These are phyloP conservation scores for Microsporum audouinii DNA, from an alignment of 2,329 filamentous ascomycete species.

Conservation along the genomic window DNA sequence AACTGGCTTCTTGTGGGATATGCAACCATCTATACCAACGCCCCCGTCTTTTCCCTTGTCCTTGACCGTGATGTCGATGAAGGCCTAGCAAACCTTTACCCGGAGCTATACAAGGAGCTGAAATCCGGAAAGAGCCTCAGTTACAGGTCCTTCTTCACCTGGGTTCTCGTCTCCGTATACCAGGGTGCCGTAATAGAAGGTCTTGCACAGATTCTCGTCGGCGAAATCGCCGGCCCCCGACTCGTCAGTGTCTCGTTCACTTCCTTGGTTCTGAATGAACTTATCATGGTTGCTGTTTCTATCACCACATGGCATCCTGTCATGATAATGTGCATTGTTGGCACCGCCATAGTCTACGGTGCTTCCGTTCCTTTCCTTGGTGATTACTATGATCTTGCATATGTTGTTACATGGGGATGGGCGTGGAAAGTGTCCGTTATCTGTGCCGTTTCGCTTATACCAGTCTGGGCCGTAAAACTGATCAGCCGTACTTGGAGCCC, in stretches of 20 bases:
- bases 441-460: slow-evolving; percentile 65
- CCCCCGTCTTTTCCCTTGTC: slow-evolving; percentile 83
- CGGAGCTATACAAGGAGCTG: slow-evolving; percentile 95
- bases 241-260: slow-evolving; percentile 93
- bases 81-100: slow-evolving; percentile 83
- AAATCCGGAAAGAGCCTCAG: slow-evolving; percentile 75
- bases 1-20: slow-evolving; percentile 97
- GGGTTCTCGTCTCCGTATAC: slow-evolving; percentile 91
- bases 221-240: slow-evolving; percentile 50
- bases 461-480: slow-evolving; percentile 77
- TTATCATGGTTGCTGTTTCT: slow-evolving; percentile 93
- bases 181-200: slow-evolving; percentile 93
- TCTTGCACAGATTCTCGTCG: slow-evolving; percentile 76
- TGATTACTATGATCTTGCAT: slow-evolving; percentile 77
- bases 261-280: slow-evolving; percentile 81
- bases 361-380: slow-evolving; percentile 76
- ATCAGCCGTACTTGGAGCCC: slow-evolving; percentile 77
- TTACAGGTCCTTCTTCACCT: slow-evolving; percentile 91
- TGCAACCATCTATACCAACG: slow-evolving; percentile 88
- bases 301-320: slow-evolving; percentile 94
- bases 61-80: slow-evolving; percentile 94
- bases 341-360: slow-evolving; percentile 69
- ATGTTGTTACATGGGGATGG: slow-evolving; percentile 68
- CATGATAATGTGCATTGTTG: slow-evolving; percentile 76
- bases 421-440: slow-evolving; percentile 80